Evolutionary conservation across 2,329 filamentous ascomycete species (phyloP), one percentile per base, ranked within the genome.

Genomic region (Juglanconis juglandina): DNA sequence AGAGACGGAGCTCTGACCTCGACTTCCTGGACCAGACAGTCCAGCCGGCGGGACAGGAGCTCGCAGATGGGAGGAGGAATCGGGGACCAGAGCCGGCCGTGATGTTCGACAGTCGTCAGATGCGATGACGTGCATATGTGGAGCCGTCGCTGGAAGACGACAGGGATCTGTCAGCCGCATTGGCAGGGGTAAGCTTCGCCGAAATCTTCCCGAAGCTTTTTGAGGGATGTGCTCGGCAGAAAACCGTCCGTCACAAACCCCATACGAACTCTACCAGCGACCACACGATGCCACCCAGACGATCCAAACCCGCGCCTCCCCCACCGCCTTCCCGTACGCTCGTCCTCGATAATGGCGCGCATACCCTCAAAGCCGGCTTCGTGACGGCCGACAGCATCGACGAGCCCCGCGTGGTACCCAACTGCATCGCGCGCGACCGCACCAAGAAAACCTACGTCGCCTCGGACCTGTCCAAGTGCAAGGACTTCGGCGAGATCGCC

Each of bases 271-370:
- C 8, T 42, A 9, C 33, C n/a, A 11, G 13, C 14, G 5, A 35
- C 3, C 39, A 24, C 51, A 59, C 17, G 3, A 64, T 64, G 62
- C 50, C 62, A 17, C 62, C 57, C 30, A 42, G 77, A 68, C 88
- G 85, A 71, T 76, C 80, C 53, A 85, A 85, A 56, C 72, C 78
- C 14, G 72, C 79, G 5, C 76, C 78, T 50, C 76, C 83, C 4
- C 71, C 79, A 32, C 76, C 84, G 7, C 87, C 88, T 0, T 71
- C 80, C 1, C 84, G 79, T 61, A 96, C 93, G 0, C 87, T 99
- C 57, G 83, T 99, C 50, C 81, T 99, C 69, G 95, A 99, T 78
- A 97, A 98, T 78, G 95, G 95, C 72, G 93, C 89, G 48, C 89
- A 91, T 75, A 93, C 88, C 6, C 84, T 99, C 73, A 99, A 99